Conservation (phyloP, 257 asterid genomes). For the Plantago major region DNA sequence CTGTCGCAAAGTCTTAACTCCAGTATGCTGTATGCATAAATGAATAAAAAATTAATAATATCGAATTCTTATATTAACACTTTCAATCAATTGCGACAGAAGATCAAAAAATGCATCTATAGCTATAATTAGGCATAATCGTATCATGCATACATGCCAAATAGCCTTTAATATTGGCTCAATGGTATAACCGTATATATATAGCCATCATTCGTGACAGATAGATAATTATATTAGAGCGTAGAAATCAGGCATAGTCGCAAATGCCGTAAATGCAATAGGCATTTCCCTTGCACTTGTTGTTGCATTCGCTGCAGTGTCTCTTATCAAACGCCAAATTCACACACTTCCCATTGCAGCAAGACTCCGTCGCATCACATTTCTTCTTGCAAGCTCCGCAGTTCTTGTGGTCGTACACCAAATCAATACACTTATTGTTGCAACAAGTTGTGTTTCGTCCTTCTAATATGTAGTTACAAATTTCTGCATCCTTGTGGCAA, state of each 20-base stretch:
- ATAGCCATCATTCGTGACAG: too few relatives aligned
- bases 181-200: too few relatives aligned
- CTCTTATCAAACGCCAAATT: slow-evolving; percentile 31
- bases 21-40: too few relatives aligned
- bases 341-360: slow-evolving; percentile 45
- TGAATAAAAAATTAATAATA: not conserved
- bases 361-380: slow-evolving; percentile 23
- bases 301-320: slow-evolving; percentile 38
- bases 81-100: too few relatives aligned
- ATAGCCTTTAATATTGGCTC: too few relatives aligned
- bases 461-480: slow-evolving; percentile 27
- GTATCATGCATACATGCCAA: too few relatives aligned
- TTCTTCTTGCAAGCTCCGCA: slow-evolving; percentile 42
- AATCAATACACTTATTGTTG: slow-evolving; percentile 37
- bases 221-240: not conserved
- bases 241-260: slow-evolving; percentile 27
- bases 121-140: too few relatives aligned
- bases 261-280: slow-evolving; percentile 34
- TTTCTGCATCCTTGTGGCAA: slow-evolving; percentile 43
- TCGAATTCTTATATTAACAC: not conserved
- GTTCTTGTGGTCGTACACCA: slow-evolving; percentile 23
- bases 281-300: slow-evolving; percentile 28
- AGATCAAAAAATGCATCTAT: too few relatives aligned
- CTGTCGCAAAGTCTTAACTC: too few relatives aligned
- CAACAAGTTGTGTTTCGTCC: slow-evolving; percentile 35